Conservation (phyloP, 805 yeast genomes). For the Metschnikowia anglica region DNA sequence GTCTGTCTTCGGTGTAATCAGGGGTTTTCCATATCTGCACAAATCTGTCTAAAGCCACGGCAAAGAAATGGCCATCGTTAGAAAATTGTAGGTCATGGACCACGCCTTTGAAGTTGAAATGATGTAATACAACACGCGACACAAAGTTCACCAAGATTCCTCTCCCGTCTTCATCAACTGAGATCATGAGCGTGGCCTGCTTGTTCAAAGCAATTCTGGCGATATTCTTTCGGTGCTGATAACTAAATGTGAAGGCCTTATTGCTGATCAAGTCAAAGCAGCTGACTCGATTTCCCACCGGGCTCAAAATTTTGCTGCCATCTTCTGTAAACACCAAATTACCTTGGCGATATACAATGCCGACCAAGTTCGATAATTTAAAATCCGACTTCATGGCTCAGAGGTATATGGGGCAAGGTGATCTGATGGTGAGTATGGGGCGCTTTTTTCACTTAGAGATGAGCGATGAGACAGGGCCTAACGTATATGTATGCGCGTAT, state of each 20-base stretch:
- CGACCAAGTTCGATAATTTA: conserved; percentile 81
- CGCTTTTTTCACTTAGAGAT: conserved; percentile 18
- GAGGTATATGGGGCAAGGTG: background rate
- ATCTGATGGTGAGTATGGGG: background rate
- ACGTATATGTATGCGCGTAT: conserved; percentile 1
- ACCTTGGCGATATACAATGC: conserved; percentile 95
- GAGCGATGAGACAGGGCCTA: conserved; percentile 17
- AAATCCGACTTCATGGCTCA: conserved; percentile 78
- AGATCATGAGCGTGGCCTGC: conserved; percentile 74
- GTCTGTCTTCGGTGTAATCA: conserved; percentile 72
- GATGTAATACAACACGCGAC: conserved; percentile 83
- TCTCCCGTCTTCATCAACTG: conserved; percentile 90
- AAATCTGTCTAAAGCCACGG: conserved; percentile 77
- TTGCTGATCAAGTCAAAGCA: conserved; percentile 84
- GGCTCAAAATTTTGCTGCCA: conserved; percentile 79
- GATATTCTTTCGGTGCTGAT: conserved; percentile 88
- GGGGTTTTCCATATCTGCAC: conserved; percentile 96
- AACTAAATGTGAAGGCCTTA: conserved; percentile 83
- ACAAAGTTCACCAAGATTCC: conserved; percentile 86
- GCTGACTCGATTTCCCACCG: conserved; percentile 91
- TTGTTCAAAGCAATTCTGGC: conserved; percentile 76
- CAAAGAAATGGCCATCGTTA: conserved; percentile 85
- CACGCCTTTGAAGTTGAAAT: conserved; percentile 84
- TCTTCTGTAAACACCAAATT: conserved; percentile 82
- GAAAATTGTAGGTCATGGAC: conserved; percentile 78